Percentiles rank a stretch among this genome's conserved stretches.
These are phyloP conservation scores for Botryotinia calthae DNA, from an alignment of 2,329 filamentous ascomycete species.

Conservation along the genomic window DNA sequence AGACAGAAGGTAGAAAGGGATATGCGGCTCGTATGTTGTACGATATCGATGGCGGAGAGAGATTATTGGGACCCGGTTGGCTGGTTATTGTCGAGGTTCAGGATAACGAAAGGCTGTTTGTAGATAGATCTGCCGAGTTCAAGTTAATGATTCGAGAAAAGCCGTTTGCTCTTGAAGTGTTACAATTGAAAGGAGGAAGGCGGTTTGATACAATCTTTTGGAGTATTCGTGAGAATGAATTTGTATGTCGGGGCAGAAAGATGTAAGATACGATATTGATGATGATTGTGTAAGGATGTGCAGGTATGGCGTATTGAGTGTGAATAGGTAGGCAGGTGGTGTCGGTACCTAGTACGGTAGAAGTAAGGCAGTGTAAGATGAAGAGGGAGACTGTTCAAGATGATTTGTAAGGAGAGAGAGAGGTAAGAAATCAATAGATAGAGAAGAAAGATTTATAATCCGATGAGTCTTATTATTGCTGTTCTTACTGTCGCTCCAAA, in stretches of 20 bases:
- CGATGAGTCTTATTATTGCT: not conserved
- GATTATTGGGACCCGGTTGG: constrained; percentile 15
- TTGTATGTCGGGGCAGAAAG: not conserved
- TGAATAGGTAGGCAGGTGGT: not conserved
- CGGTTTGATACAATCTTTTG: not conserved
- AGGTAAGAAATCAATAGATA: not conserved
- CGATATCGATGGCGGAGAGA: constrained; percentile 8
- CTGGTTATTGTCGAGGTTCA: constrained; percentile 14
- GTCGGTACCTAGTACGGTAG: not conserved
- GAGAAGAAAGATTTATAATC: not conserved
- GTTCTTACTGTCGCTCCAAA: not conserved
- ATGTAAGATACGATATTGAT: not conserved
- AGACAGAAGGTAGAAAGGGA: not conserved
- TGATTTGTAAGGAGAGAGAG: not conserved
- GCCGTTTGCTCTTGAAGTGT: not conserved
- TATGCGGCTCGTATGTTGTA: constrained; percentile 15
- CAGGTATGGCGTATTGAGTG: constrained; percentile 1
- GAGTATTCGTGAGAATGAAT: not conserved
- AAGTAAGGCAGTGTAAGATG: not conserved
- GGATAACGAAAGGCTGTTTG: constrained; percentile 15
- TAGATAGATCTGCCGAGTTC: constrained; percentile 15
- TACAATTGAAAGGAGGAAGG: not conserved
- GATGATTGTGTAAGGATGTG: constrained; percentile 2
- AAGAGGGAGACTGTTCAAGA: too few relatives aligned
- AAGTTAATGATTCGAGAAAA: constrained; percentile 6